Percentiles rank a stretch among this genome's conserved stretches.
These are phyloP conservation scores for Pinus albicaulis DNA, from an alignment of 75 land plant species.

Conservation along the genomic window DNA sequence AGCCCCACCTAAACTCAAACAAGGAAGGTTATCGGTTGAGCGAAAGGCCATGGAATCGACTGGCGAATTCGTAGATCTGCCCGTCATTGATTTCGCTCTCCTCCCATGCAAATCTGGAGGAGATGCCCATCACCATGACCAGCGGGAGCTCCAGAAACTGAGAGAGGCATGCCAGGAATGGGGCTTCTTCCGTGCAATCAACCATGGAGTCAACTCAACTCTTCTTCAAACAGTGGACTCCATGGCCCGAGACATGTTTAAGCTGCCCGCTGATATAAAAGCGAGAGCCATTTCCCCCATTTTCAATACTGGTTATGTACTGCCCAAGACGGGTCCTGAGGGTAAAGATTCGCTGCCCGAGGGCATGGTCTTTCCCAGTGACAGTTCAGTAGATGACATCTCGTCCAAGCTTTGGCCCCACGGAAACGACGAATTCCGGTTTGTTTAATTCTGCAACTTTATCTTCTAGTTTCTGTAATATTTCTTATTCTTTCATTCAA, in stretches of 20 bases:
- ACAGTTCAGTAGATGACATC: background rate
- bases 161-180: constrained; percentile 35
- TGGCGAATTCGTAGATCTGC: background rate
- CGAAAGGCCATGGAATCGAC: background rate
- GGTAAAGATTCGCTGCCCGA: constrained; percentile 37
- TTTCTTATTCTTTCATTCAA: background rate
- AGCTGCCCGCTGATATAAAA: constrained; percentile 32
- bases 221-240: constrained; percentile 10
- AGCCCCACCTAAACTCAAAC: too few species aligned
- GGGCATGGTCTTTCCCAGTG: constrained; percentile 36
- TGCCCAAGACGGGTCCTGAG: constrained; percentile 21
- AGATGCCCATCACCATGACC: too few species aligned
- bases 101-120: too few species aligned
- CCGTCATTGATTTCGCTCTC: background rate
- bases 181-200: constrained; percentile 55
- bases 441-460: background rate
- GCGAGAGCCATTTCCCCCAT: background rate
- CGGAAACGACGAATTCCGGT: background rate
- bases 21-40: too few species aligned
- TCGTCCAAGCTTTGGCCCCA: background rate
- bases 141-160: background rate
- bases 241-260: constrained; percentile 19
- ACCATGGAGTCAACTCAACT: constrained; percentile 47
- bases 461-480: background rate
- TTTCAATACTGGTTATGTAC: background rate